Conservation (phyloP, 306 rosid genomes). For the Gastrolobium villosum region DNA sequence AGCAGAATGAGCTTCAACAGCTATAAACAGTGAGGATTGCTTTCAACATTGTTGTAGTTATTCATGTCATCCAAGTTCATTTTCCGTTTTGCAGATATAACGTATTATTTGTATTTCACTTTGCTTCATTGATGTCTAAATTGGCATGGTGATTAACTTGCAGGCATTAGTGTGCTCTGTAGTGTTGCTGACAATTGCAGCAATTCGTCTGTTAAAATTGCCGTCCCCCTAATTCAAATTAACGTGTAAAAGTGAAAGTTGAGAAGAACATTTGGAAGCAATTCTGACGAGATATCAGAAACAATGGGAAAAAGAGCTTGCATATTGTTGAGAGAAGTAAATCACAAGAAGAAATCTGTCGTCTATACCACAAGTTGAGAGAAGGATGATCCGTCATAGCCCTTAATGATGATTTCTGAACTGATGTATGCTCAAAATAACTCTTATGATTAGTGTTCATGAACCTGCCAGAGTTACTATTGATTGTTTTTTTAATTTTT, state of each 20-base stretch:
- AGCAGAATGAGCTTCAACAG: slow-evolving; percentile 12
- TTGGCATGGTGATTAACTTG: slow-evolving; percentile 47
- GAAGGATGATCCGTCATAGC: slow-evolving; percentile 28
- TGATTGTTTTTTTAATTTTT: not conserved
- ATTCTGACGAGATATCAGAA: slow-evolving; percentile 39
- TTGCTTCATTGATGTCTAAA: slow-evolving; percentile 38
- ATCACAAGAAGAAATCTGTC: slow-evolving; percentile 31
- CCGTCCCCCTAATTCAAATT: slow-evolving; percentile 35
- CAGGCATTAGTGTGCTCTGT: slow-evolving; percentile 82
- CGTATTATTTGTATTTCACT: not conserved
- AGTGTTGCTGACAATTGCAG: slow-evolving; percentile 59
- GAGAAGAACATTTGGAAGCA: slow-evolving; percentile 43
- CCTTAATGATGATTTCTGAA: slow-evolving; percentile 37
- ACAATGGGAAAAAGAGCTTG: slow-evolving; percentile 13
- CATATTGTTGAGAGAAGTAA: slow-evolving; percentile 45
- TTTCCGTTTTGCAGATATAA: slow-evolving; percentile 30
- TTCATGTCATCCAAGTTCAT: slow-evolving; percentile 7
- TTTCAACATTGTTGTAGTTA: slow-evolving; percentile 24
- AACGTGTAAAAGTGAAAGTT: slow-evolving; percentile 27
- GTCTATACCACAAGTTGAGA: slow-evolving; percentile 45
- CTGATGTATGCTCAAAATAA: slow-evolving; percentile 30
- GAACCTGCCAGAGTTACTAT: slow-evolving; percentile 18
- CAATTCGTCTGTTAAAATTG: slow-evolving; percentile 57
- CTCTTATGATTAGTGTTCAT: not conserved
- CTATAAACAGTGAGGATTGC: slow-evolving; percentile 15